A percentile compares a stretch with the other conserved stretches of the same genome.
Evolutionary conservation across 495 filamentous ascomycete species (phyloP).

Genomic region (Chaetomidium leptoderma): DNA sequence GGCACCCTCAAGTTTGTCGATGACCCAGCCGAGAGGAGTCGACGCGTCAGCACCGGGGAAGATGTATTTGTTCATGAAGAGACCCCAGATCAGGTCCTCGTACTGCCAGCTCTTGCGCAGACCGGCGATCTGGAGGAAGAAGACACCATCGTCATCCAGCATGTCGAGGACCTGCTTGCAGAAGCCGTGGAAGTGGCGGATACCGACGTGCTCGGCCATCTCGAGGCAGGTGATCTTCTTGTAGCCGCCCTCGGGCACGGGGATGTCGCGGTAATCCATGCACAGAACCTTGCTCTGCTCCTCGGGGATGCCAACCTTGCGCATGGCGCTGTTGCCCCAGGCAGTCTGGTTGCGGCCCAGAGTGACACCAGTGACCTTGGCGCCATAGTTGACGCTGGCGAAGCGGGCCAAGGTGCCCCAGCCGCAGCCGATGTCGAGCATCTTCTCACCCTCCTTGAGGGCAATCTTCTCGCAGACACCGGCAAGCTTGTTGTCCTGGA

Average conservation of each 20-base stretch:
- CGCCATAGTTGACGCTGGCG: constrained; percentile 73
- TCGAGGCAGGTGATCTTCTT: constrained; percentile 85
- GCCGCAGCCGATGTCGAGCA: constrained; percentile 83
- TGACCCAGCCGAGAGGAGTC: constrained; percentile 69
- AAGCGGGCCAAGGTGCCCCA: constrained; percentile 83
- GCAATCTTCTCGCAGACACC: constrained; percentile 82
- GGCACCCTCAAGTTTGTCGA: constrained; percentile 65
- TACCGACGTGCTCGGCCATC: constrained; percentile 88
- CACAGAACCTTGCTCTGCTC: constrained; percentile 71
- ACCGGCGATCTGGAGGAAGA: constrained; percentile 82
- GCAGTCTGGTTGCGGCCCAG: constrained; percentile 80
- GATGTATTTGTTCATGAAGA: constrained; percentile 91
- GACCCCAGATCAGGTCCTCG: constrained; percentile 80
- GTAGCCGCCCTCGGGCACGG: constrained; percentile 62
- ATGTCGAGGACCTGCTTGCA: constrained; percentile 73
- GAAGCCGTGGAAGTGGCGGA: constrained; percentile 66
- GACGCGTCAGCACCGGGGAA: constrained; percentile 87
- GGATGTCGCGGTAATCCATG: constrained; percentile 83
- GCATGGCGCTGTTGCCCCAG: constrained; percentile 73
- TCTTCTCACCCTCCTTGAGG: constrained; percentile 61
- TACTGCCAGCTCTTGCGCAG: constrained; percentile 81
- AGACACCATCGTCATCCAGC: constrained; percentile 80
- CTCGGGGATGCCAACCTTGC: constrained; percentile 62
- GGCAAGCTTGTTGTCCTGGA: constrained; percentile 86
- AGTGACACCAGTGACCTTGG: constrained; percentile 72